phyloP scores from a whole-genome alignment of 106 monocot genomes.

The Apostasia shenzhenica region DNA sequence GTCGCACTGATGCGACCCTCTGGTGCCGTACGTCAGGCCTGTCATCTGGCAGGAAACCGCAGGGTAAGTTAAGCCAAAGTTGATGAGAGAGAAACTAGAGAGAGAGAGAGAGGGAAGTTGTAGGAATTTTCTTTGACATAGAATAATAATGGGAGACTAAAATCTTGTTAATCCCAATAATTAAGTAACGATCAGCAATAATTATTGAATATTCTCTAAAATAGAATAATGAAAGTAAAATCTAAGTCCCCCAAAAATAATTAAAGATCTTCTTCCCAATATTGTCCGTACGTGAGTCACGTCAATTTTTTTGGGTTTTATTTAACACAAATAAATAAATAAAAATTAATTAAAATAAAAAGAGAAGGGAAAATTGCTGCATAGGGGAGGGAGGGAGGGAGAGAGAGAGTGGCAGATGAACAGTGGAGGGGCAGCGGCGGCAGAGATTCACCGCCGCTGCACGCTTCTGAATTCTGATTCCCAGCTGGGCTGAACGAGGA shows the following conservation, averaged over 20 bases:
- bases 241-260: no score
- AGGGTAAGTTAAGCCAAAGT: neutral
- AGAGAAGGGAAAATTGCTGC: no score
- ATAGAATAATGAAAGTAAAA: no score
- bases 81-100: neutral
- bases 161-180: no score
- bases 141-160: no score
- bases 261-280: no score
- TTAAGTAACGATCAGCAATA: no score
- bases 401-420: neutral
- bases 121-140: neutral
- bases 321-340: no score
- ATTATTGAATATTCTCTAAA: no score
- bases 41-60: slow-evolving; percentile 20
- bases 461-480: neutral
- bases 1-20: slow-evolving; percentile 19
- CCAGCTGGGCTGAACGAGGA: neutral
- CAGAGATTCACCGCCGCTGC: neutral
- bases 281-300: no score
- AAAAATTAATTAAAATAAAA: no score
- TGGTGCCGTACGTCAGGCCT: slow-evolving; percentile 19
- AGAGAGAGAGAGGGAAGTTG: neutral
- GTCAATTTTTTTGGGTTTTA: no score
- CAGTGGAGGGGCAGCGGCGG: neutral
- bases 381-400: neutral